Percentiles rank a stretch among this genome's conserved stretches.
phyloP scores from a whole-genome alignment of 768 basidiomycete species.

The Xerocomellus intermedius region DNA sequence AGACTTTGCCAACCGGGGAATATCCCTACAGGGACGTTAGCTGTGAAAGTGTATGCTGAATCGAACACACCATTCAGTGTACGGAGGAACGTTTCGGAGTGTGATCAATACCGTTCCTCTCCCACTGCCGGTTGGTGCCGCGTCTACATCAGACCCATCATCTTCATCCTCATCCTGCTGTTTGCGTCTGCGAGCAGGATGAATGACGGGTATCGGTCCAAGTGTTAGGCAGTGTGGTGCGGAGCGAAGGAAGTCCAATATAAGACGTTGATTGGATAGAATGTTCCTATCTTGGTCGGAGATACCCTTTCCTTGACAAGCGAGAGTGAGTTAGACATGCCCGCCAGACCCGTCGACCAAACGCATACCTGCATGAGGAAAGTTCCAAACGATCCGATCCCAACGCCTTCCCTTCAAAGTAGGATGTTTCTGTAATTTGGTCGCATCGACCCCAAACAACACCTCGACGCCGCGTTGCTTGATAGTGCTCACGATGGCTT shows the following conservation, averaged over 20 bases:
- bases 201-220: conserved; percentile 53
- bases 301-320: conserved; percentile 72
- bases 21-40: conserved; percentile 50
- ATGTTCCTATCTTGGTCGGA: conserved; percentile 94
- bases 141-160: conserved; percentile 19
- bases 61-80: conserved; percentile 72
- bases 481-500: conserved; percentile 54
- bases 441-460: conserved; percentile 84
- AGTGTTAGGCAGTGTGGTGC: conserved; percentile 56
- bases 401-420: conserved; percentile 60
- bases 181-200: conserved; percentile 44
- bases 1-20: conserved; percentile 71
- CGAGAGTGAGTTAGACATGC: neutral
- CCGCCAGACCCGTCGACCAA: neutral
- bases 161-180: conserved; percentile 39
- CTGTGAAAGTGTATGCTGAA: conserved; percentile 7
- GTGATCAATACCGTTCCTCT: conserved; percentile 85
- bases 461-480: conserved; percentile 63
- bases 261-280: conserved; percentile 78
- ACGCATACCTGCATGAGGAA: conserved; percentile 86
- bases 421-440: conserved; percentile 58
- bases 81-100: conserved; percentile 81
- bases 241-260: conserved; percentile 80
- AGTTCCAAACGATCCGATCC: conserved; percentile 91
- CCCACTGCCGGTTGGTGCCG: neutral